A percentile compares a stretch with the other conserved stretches of the same genome.
These are phyloP conservation scores for Pichia sp. DNA, from an alignment of 1,139 yeast genomes.

Conservation along the genomic window DNA sequence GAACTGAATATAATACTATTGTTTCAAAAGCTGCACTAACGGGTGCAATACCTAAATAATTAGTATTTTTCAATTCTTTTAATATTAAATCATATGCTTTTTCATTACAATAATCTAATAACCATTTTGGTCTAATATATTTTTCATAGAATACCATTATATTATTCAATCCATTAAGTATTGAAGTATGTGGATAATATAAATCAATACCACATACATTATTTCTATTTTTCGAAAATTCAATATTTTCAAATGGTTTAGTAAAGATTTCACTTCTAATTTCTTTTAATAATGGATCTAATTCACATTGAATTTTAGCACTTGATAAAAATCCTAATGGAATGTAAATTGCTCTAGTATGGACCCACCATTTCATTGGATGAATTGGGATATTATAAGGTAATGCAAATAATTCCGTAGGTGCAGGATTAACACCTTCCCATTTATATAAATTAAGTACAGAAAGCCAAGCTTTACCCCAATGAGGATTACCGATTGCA, in stretches of 20 bases:
- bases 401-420: constrained; percentile 87
- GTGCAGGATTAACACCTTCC: constrained; percentile 98
- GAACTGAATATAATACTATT: constrained; percentile 58
- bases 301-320: constrained; percentile 46
- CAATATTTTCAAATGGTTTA: constrained; percentile 56
- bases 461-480: constrained; percentile 95
- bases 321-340: constrained; percentile 81
- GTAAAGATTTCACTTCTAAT: constrained; percentile 74
- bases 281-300: constrained; percentile 57
- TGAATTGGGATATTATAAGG: constrained; percentile 81
- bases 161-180: constrained; percentile 60
- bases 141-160: constrained; percentile 59
- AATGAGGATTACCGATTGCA: constrained; percentile 84
- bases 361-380: constrained; percentile 99
- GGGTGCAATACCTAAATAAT: constrained; percentile 85
- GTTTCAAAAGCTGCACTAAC: constrained; percentile 82
- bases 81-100: constrained; percentile 56
- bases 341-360: constrained; percentile 84
- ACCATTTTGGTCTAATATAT: constrained; percentile 67
- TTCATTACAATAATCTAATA: constrained; percentile 47
- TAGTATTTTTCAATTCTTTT: constrained; percentile 75
- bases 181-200: constrained; percentile 80
- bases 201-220: constrained; percentile 87
- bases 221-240: constrained; percentile 68
- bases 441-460: constrained; percentile 76